Base-by-base conservation (phyloP, 2,329 filamentous ascomycete genomes). In the Colletotrichum falcatum region DNA sequence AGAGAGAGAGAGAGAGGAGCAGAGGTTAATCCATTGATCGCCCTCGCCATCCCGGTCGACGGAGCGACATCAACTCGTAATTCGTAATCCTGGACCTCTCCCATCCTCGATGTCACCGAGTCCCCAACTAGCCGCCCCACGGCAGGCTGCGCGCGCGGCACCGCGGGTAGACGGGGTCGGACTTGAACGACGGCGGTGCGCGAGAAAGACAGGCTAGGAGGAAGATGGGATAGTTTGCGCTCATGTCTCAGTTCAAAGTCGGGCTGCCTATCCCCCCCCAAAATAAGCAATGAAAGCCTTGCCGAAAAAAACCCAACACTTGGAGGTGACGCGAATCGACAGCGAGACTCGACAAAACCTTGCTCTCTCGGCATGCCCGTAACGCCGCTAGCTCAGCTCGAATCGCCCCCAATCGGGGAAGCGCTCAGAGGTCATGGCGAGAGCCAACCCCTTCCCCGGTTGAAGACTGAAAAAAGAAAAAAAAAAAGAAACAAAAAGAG, bases 351-450 rank as follows among this genome's bases (percentile, higher is more conserved):
- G 58, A 28, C 16, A 23, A 39, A 39, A 33, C n/a, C 12, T n/a
- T 23, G 20, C 26, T 62, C 46, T 62, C 46, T 67, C 67, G 64
- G 63, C 53, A 62, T 61, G 39, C 42, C 26, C 55, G n/a, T n/a
- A 51, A 70, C 35, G 59, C 51, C 51, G 7, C 37, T 49, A 53
- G 35, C 67, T 49, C 51, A 30, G 51, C 58, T 56, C 58, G 58
- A 58, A 70, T 70, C 63, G 44, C 28, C 58, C 58, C 64, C 28
- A 37, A 67, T 66, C 9, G 20, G 66, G 66, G 49, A 39, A 61
- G n/a, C 16, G 28, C 18, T 23, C n/a, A n/a, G 46, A 39, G n/a
- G 54, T 28, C 33, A 26, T 26, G 20, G 33, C 49, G 39, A 28
- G 5, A 33, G 12, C 5, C 46, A 9, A 11, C 28, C 49, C 16